Evolutionary conservation across 179 eudicot species (phyloP), one percentile per base, ranked within the genome.

Genomic region (Silene coronaria): DNA sequence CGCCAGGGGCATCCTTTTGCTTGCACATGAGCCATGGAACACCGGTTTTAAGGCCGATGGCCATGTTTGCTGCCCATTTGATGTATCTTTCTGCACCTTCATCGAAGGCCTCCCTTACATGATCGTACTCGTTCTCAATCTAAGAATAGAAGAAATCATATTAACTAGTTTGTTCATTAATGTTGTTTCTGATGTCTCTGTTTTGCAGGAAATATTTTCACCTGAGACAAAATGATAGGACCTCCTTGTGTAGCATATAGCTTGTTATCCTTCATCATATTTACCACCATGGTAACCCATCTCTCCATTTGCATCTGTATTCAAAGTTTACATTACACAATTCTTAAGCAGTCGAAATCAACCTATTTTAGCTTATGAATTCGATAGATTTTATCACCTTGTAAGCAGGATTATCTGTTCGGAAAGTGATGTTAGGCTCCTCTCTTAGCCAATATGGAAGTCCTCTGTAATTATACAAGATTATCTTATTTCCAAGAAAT

Each of bases 11-110:
- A 74, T 92, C 87, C 75, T 80, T 87, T 66, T 89, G 93, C 90
- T 92, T 89, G 91, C 98, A 94, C 98, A 94, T 94, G 80, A 92
- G 58, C 98, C 98, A 94, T 42, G 98, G 98, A 59, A 92, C 88
- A 55, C 89, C 89, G 9, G 87, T 81, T n/a, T 89, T 70, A 14
- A 82, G 84, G 2, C 79, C 78, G 16, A 86, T 57, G 19, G 97
- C 96, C 91, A 90, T 84, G 13, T 81, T 70, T 65, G 85, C 97
- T 9, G 96, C 97, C 98, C 98, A 94, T 69, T 83, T 66, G 17
- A 94, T 81, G 80, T 94, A 94, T 8, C 58, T 73, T 7, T 17
- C 48, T 1, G 96, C 97, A 1, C 23, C 73, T 7, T 85, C 87
- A 28, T 82, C 79, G 27, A 84, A 94, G 27, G 97, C 89, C 2